phyloP scores from a whole-genome alignment of 352 stramenopile species.

The Phytophthora syringae region DNA sequence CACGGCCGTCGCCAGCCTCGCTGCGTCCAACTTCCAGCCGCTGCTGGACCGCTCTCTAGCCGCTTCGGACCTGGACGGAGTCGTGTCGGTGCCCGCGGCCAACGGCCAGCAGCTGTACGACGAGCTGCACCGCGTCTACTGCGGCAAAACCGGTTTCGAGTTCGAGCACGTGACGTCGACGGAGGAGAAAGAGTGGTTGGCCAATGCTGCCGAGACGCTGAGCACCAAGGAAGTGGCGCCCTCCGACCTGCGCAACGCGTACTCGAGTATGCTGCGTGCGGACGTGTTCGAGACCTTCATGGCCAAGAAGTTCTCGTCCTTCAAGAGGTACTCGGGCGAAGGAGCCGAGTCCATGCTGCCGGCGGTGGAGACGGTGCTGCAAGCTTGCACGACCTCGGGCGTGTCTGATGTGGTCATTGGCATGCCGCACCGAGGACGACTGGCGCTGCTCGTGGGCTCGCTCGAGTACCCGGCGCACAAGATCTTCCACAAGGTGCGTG shows the following conservation, averaged over 20 bases:
- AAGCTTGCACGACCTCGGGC: constrained; percentile 50
- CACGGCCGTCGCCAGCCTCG: constrained; percentile 43
- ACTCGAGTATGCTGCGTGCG: constrained; percentile 79
- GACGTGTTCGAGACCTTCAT: constrained; percentile 90
- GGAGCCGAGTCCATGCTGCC: constrained; percentile 85
- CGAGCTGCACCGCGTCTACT: constrained; percentile 68
- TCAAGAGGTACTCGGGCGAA: constrained; percentile 90
- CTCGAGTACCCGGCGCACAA: constrained; percentile 86
- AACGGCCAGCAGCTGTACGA: constrained; percentile 66
- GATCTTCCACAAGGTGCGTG: constrained; percentile 85
- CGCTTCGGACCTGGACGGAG: constrained; percentile 24
- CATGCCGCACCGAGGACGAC: constrained; percentile 85
- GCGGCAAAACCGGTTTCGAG: constrained; percentile 83
- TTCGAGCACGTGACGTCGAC: constrained; percentile 72
- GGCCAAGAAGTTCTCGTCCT: constrained; percentile 85
- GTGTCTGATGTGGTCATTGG: constrained; percentile 85
- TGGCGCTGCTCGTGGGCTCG: constrained; percentile 77
- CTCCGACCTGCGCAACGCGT: constrained; percentile 77
- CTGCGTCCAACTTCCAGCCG: constrained; percentile 53
- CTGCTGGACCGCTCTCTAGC: constrained; percentile 43
- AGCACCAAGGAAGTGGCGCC: constrained; percentile 51
- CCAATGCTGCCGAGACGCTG: constrained; percentile 56
- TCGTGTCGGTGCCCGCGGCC: constrained; percentile 30
- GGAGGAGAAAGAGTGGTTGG: constrained; percentile 78
- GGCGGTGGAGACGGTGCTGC: constrained; percentile 72